Base-by-base conservation (phyloP, 495 filamentous ascomycete genomes). In the Aspergillus panamensis region DNA sequence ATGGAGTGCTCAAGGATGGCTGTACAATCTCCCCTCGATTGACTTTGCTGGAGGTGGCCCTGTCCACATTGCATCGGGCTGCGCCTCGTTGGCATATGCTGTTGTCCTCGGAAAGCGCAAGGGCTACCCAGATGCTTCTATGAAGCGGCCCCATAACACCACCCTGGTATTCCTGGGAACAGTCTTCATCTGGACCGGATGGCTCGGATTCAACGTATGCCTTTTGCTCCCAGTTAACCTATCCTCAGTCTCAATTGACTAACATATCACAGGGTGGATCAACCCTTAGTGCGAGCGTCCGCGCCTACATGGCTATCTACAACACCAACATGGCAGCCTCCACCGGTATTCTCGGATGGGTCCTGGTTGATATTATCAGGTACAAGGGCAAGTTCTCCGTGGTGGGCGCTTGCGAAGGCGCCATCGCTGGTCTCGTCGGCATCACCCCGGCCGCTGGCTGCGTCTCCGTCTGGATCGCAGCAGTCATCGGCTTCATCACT, bases 371-470 rank as follows among this genome's bases (percentile, higher is more conserved):
- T 66, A 82, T 77, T 64, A 75, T 84, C 66, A 73, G 73, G 52
- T 69, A 81, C 49, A 73, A 75, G 42, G 76, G 78, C 0, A 77
- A 76, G 47, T 86, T 84, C 69, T 78, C 77, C n/a, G 73, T 84
- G 3, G 82, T 85, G 0, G 82, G 82, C 32, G 78, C 79, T 3
- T 86, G 84, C 62, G 77, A 82, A 60, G 84, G 84, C 25, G 82
- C 81, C 14, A 86, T 87, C 61, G 80, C 83, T 30, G 84, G 84
- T 17, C 77, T 87, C 13, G 83, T 87, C 8, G 84, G 80, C 10
- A 85, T 87, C 64, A 87, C 84, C 0, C 84, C 83, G 6, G 84
- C 82, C 14, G 82, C 82, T 16, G 82, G 84, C 43, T 86, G 80
- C 62, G 81, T 86, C 30, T 75, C 74, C 16, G 66, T 77, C 45